These are phyloP conservation scores for Annulohypoxylon bovei DNA, from an alignment of 495 filamentous ascomycete genomes.

Conservation along the genomic window DNA sequence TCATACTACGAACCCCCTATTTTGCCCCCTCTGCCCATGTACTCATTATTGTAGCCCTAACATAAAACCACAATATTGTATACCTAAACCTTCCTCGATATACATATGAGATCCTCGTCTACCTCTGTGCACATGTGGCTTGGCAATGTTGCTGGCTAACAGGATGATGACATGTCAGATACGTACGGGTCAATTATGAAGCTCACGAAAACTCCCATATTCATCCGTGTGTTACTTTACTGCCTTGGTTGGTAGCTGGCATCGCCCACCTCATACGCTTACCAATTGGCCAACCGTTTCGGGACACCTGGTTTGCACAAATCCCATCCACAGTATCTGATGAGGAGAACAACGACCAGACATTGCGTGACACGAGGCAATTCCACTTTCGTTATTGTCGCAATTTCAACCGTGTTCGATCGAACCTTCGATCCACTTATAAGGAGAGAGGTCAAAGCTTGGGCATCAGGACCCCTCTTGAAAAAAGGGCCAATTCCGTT, in stretches of 20 bases:
- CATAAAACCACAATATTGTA: background rate
- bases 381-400: slow-evolving; percentile 32
- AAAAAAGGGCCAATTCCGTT: slow-evolving; percentile 26
- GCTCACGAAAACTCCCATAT: slow-evolving; percentile 26
- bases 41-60: slow-evolving; percentile 9
- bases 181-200: slow-evolving; percentile 29
- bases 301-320: slow-evolving; percentile 39
- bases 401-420: slow-evolving; percentile 29
- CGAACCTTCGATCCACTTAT: slow-evolving; percentile 28
- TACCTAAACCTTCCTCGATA: slow-evolving; percentile 9
- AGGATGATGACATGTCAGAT: slow-evolving; percentile 45
- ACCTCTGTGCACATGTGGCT: slow-evolving; percentile 21
- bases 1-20: slow-evolving; percentile 8
- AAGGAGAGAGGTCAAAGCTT: slow-evolving; percentile 16
- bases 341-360: slow-evolving; percentile 31
- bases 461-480: slow-evolving; percentile 32
- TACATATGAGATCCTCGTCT: slow-evolving; percentile 12
- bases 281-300: slow-evolving; percentile 42
- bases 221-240: slow-evolving; percentile 26
- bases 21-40: background rate
- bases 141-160: slow-evolving; percentile 42
- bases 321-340: slow-evolving; percentile 33
- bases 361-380: slow-evolving; percentile 43
- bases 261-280: slow-evolving; percentile 35
- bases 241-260: slow-evolving; percentile 37